Percentiles rank a stretch among this genome's conserved stretches.
These are phyloP conservation scores for Thinopyrum elongatum DNA, from an alignment of 176 grass and related monocot genomes.

Conservation along the genomic window DNA sequence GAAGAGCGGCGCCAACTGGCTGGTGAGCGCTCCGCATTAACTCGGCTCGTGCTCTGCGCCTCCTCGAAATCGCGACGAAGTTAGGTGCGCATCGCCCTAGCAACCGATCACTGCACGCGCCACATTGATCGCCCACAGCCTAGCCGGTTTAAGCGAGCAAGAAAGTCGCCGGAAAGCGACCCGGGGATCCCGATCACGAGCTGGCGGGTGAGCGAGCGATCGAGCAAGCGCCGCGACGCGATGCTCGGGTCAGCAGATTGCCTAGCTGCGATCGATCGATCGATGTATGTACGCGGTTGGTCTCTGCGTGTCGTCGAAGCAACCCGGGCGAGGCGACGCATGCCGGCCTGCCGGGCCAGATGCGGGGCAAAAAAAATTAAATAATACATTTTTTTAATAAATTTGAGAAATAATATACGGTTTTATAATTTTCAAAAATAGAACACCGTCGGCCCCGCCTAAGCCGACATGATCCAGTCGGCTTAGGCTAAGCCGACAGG, in stretches of 20 bases:
- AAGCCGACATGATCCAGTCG: too few species aligned
- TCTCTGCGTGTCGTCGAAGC: neutral
- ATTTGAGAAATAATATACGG: too few species aligned
- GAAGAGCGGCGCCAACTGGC: constrained; percentile 24
- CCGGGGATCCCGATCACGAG: constrained; percentile 33
- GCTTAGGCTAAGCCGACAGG: too few species aligned
- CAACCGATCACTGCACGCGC: neutral
- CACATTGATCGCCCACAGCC: neutral
- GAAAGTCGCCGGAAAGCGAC: constrained; percentile 17
- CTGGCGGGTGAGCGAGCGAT: neutral
- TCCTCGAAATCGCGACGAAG: neutral
- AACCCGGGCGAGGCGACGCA: neutral
- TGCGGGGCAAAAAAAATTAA: too few species aligned
- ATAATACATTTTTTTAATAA: too few species aligned
- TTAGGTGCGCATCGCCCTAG: neutral
- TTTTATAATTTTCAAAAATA: too few species aligned
- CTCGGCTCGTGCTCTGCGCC: neutral
- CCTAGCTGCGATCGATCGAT: neutral
- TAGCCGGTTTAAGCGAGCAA: neutral
- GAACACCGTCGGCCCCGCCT: too few species aligned
- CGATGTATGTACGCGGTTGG: too few species aligned
- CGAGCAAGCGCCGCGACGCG: neutral
- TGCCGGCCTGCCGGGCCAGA: constrained; percentile 20
- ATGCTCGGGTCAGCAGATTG: too few species aligned
- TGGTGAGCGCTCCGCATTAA: constrained; percentile 5